phyloP scores from a whole-genome alignment of 31 red algal species.

The Asparagopsis taxiformis region DNA sequence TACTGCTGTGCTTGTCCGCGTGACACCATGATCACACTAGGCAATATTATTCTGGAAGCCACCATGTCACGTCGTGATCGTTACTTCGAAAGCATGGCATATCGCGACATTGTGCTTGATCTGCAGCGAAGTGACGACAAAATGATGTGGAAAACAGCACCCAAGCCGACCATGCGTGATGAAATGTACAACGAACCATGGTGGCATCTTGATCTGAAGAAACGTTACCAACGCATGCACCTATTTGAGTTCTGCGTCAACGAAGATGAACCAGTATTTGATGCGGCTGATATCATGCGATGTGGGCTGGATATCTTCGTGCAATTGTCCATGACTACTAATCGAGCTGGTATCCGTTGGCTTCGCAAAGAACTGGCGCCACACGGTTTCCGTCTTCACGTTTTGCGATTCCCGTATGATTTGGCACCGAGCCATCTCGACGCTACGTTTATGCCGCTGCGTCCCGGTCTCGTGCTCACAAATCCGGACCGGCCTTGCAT shows the following conservation, averaged over 20 bases:
- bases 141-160: slow-evolving; percentile 1
- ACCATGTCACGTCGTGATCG: neutral
- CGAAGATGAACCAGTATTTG: slow-evolving; percentile 1
- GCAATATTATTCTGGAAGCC: neutral
- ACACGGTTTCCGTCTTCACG: neutral
- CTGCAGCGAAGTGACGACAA: neutral
- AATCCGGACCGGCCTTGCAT: slow-evolving; percentile 1
- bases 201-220: neutral
- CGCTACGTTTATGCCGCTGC: slow-evolving; percentile 2
- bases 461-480: neutral
- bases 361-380: neutral
- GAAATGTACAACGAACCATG: neutral
- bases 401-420: neutral
- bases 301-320: neutral
- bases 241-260: neutral
- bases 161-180: neutral
- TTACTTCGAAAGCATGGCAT: neutral
- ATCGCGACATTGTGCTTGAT: neutral
- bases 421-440: neutral
- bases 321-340: slow-evolving; percentile 4
- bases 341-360: slow-evolving; percentile 1
- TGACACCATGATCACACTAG: neutral
- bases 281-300: neutral
- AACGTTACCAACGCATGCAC: neutral
- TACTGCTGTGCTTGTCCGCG: slow-evolving; percentile 1